Base-by-base conservation (phyloP, 2,329 filamentous ascomycete species). In the Tolypocladium album region DNA sequence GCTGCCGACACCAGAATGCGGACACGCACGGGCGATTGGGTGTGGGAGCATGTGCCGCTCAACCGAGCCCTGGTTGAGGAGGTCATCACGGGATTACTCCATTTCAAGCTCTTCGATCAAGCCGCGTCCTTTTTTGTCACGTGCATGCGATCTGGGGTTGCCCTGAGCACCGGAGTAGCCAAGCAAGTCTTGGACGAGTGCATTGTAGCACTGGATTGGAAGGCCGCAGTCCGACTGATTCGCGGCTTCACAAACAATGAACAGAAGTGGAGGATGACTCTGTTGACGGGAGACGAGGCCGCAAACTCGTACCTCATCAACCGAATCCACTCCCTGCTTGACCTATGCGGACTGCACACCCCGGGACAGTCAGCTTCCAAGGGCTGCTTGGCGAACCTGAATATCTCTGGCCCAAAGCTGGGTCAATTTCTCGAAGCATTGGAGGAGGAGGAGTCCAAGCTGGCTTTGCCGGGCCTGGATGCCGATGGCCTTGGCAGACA, bases 41-140 rank as follows among this genome's bases (percentile, higher is more conserved):
- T 76, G 20, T 74, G 76, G 59, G 68, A 79, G 64, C 75, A 77
- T 55, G 71, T 73, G 2, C 68, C 67, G 4, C 65, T 82, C 20
- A 71, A 71, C 43, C 69, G 69, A 9, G 63, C 68, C 2, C 64
- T 82, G 6, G 71, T 79, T 12, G 75, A 82, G 61, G 70, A 75
- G 56, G 71, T 83, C 3, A 71, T 85, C 31, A 66, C 72, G 45
- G 78, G 79, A 1, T 72, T 84, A 57, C 67, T 85, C 12, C 73
- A 77, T 45, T 79, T 82, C 50, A 74, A 72, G 60, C 71, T 76
- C 45, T 70, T 79, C 38, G 72, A 74, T 15, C 73, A 80, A 42
- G 80, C 79, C 3, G 75, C 74, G 20, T 66, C 67, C 3, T 70
- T 81, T 15, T 74, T 81, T 45, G 66, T 75, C 43, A 67, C 72